Evolutionary conservation across 441 rosid species (phyloP), one percentile per base, ranked within the genome.

Genomic region (Arabidopsis hybrid): DNA sequence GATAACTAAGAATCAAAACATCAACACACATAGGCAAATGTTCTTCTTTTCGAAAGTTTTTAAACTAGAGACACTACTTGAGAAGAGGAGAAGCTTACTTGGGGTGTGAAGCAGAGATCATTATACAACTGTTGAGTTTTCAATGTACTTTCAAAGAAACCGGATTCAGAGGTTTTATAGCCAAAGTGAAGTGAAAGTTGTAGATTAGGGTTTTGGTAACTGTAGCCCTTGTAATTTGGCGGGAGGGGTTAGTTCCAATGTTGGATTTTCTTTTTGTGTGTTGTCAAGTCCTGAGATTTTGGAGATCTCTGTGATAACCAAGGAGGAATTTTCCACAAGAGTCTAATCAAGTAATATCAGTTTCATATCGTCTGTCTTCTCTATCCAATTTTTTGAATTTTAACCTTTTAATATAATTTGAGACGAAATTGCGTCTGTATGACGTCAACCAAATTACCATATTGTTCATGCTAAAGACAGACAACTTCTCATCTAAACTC

Each of bases 221-320:
- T 3, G 18, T 2, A 45, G 43, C 56, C 50, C 8, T 45, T 13
- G 5, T 5, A 29, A 42, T 55, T 61, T 55, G 63, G 72, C 53
- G 73, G 73, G 65, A 69, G 32, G 45, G 6, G 56, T 56, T 40
- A 7, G 2, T 69, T 69, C 46, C 45, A 69, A 45, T 1, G 65
- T 4, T 1, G 52, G 11, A 16, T 47, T 14, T 47, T 47, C 18
- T 43, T 47, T 47, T 47, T 17, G 5, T 8, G 52, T 16, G 26
- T 47, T 47, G 29, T 47, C 52, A 47, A 47, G 26, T 47, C 26
- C 10, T 47, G 11, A 47, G 26, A 47, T 16, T 47, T 46, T 46
- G 18, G 8, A n/a, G 50, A 14, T 47, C 29, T 47, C 4, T 16
- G 26, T 7, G 26, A 13, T 43, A 43, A 43, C 0, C 9, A 47